These are phyloP conservation scores for Mortierella sp. DNA, from an alignment of 371 early-diverging fungal species.

Conservation along the genomic window DNA sequence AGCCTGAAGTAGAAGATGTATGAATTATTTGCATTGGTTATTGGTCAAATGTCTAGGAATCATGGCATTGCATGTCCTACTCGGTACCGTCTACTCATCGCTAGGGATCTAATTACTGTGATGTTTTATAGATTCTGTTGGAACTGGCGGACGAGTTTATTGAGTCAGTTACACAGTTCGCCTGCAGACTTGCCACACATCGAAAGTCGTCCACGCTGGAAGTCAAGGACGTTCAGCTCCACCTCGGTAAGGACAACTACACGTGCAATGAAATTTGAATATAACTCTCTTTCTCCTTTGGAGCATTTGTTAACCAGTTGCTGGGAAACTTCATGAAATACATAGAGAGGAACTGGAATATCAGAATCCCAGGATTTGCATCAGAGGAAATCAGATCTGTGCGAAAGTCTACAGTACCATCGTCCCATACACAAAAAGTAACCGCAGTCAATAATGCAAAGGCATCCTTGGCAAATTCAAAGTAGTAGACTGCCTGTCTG, in stretches of 20 bases:
- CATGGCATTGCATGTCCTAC: neutral
- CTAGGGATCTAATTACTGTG: neutral
- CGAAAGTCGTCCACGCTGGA: slow-evolving; percentile 86
- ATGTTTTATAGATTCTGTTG: slow-evolving; percentile 76
- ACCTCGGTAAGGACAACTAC: slow-evolving; percentile 73
- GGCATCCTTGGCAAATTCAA: slow-evolving; percentile 26
- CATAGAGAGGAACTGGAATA: slow-evolving; percentile 94
- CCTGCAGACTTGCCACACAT: slow-evolving; percentile 92
- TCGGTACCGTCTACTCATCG: neutral
- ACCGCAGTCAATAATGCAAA: slow-evolving; percentile 75
- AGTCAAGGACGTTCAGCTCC: slow-evolving; percentile 92
- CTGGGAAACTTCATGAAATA: neutral
- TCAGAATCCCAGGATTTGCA: slow-evolving; percentile 93
- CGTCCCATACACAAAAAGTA: slow-evolving; percentile 76
- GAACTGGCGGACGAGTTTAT: slow-evolving; percentile 96
- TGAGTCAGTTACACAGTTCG: slow-evolving; percentile 86
- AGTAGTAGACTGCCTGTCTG: neutral
- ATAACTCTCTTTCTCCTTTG: neutral
- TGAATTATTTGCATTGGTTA: slow-evolving; percentile 14
- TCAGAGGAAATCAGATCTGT: slow-evolving; percentile 85
- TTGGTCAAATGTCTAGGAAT: neutral
- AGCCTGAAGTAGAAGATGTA: slow-evolving; percentile 93
- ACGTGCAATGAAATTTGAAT: neutral
- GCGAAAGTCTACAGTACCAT: slow-evolving; percentile 74
- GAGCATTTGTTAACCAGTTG: neutral